Evolutionary conservation across 352 stramenopile genomes (phyloP).

Genomic region (Phytophthora cryptogea): DNA sequence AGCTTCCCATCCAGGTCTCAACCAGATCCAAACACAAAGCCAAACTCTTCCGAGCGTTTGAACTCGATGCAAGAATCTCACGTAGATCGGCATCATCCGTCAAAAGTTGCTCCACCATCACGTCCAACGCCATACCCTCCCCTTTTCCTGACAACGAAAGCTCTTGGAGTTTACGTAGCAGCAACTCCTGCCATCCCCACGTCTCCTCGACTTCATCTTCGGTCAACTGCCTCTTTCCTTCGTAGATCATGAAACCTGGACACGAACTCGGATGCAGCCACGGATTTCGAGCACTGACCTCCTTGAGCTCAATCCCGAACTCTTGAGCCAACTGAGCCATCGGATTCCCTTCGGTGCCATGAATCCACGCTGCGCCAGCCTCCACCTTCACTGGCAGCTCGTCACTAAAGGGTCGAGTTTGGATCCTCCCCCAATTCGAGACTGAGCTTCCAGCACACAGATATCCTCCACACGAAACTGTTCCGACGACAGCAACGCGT

Average conservation of each 20-base stretch:
- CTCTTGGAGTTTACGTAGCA: constrained; percentile 46
- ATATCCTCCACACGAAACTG: constrained; percentile 36
- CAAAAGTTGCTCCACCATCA: constrained; percentile 36
- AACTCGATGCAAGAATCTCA: constrained; percentile 9
- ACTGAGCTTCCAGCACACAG: constrained; percentile 49
- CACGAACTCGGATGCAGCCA: constrained; percentile 60
- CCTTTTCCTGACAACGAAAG: constrained; percentile 24
- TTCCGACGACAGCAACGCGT: constrained; percentile 36
- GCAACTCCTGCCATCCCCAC: constrained; percentile 48
- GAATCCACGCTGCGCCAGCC: constrained; percentile 57
- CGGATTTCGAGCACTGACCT: constrained; percentile 57
- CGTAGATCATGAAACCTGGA: constrained; percentile 44
- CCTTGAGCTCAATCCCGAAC: constrained; percentile 44
- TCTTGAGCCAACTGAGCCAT: constrained; percentile 41
- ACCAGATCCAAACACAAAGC: constrained; percentile 45
- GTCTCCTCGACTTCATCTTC: constrained; percentile 40
- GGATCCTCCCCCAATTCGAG: constrained; percentile 54
- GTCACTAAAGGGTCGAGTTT: constrained; percentile 46
- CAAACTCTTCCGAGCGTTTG: constrained; percentile 33
- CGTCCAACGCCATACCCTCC: constrained; percentile 29
- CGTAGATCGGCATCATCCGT: constrained; percentile 19
- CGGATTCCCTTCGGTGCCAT: constrained; percentile 46
- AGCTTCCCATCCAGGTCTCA: constrained; percentile 60
- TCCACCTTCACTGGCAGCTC: constrained; percentile 50
- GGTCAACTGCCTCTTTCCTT: constrained; percentile 29